Evolutionary conservation across 164 flowering plant genomes (phyloP), one percentile per base, ranked within the genome.

Genomic region (Taxillus chinensis): DNA sequence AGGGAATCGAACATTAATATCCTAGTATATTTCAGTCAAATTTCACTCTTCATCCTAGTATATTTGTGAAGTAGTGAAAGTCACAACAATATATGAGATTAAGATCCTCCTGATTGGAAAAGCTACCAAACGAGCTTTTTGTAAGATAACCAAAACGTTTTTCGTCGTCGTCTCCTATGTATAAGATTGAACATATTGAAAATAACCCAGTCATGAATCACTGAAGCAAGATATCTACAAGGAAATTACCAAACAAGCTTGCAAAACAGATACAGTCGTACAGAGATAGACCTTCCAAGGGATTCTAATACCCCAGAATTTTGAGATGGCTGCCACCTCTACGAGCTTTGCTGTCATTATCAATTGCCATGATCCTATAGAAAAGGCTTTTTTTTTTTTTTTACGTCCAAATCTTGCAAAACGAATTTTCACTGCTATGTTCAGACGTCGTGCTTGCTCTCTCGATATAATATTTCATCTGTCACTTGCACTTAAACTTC

Each of bases 301-400:
- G 98, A 78, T 93, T 86, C 73, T 83, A 88, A 80, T 93, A 88
- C 54, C 98, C 97, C 56, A 93, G 71, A 9, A 82, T 76, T 81
- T 93, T 97, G 41, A 93, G 77, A 72, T 93, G 97, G 71, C 90
- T 93, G 65, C 97, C 98, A 67, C 90, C 98, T 70, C 97, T 80
- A 6, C 95, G 95, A 42, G 90, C 85, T 69, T 89, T 78, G 73
- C 98, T 85, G 27, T 27, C 27, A 27, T 2, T 27, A 68, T 90
- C 82, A 11, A 87, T 95, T 12, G 96, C 98, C 82, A 89, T 83
- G 4, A 93, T 85, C 63, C 96, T 70, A 62, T 90, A 92, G 65
- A 90, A 92, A 3, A 96, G 97, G n/a, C n/a, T n/a, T n/a, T n/a
- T n/a, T n/a, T n/a, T 60, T 70, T 82, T 77, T 92, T 90, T 65